These are phyloP conservation scores for Vanrija pseudolonga DNA, from an alignment of 1,284 basidiomycete species.

Conservation along the genomic window DNA sequence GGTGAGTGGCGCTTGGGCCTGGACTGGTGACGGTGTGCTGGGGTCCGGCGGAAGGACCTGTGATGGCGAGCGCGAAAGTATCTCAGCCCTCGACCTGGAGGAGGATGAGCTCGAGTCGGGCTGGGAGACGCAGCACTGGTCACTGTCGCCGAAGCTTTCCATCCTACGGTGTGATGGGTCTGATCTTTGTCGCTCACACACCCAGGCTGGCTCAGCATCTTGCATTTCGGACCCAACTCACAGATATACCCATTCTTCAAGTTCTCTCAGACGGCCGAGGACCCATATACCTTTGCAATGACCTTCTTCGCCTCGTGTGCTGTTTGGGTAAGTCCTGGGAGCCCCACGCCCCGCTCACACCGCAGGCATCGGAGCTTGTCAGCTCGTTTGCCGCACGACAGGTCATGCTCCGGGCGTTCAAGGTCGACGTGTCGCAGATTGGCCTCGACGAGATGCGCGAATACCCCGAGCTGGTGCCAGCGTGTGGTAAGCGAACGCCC, in stretches of 20 bases:
- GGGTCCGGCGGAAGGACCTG: too few relatives aligned
- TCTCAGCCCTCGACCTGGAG: too few relatives aligned
- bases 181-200: neutral
- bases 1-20: conserved; percentile 33
- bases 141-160: too few relatives aligned
- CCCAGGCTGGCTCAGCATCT: conserved; percentile 49
- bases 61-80: too few relatives aligned
- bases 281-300: conserved; percentile 57
- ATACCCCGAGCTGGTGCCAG: conserved; percentile 52
- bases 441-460: conserved; percentile 56
- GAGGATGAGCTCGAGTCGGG: too few relatives aligned
- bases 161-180: too few relatives aligned
- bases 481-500: conserved; percentile 28
- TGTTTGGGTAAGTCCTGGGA: conserved; percentile 51
- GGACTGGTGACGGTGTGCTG: too few relatives aligned
- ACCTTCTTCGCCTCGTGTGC: conserved; percentile 55
- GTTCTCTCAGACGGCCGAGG: conserved; percentile 51
- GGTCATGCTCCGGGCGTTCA: conserved; percentile 51
- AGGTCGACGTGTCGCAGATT: conserved; percentile 53
- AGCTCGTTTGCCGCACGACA: conserved; percentile 52
- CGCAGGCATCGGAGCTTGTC: conserved; percentile 50
- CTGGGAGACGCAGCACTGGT: too few relatives aligned
- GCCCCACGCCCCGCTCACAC: neutral
- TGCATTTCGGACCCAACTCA: conserved; percentile 56
- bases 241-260: conserved; percentile 58